Evolutionary conservation across 2,329 filamentous ascomycete genomes (phyloP), one percentile per base, ranked within the genome.

Genomic region (Talaromyces sp.): DNA sequence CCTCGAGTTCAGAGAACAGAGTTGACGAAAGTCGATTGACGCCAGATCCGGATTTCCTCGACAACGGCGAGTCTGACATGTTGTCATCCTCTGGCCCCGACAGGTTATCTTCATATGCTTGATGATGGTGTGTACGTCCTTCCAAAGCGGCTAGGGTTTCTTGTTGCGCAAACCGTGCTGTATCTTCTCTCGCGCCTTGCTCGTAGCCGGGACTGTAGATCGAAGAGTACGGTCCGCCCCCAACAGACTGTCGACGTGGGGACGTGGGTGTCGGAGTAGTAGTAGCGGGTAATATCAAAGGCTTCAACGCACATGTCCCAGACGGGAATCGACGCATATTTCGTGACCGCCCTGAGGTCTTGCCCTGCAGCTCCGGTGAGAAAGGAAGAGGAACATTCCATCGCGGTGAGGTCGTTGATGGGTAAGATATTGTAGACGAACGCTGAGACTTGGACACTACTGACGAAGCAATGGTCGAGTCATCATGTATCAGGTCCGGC

Each of bases 251-350:
- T 19, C 54, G 55, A 15, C 43, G 60, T 45, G 55, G 51, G 36
- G 53, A 56, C 19, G 58, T 33, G 9, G 53, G 55, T 4, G 53
- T 46, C 5, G 58, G 53, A n/a, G 58, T 59, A 15, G 54, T 33
- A 36, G 60, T 60, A 8, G 65, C 60, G 1, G 67, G 67, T 22
- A 73, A 62, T 28, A 73, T 64, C 5, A 73, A 61, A 21, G 71
- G 70, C 43, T 72, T 73, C 46, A 73, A 58, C 17, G 69, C 65
- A 35, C 65, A 69, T 6, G 69, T 71, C 2, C 71, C 70, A 10
- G 70, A 69, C 17, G 71, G 67, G 52, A 73, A 73, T 31, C 67
- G 67, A 39, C 71, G 65, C 65, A 70, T 68, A 53, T 67, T 68
- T 48, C 67, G 64, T 35, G 66, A 59, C 33, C 65, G 62, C 31